These are phyloP conservation scores for Nicotiana attenuata DNA, from an alignment of 257 asterid genomes.

Conservation along the genomic window DNA sequence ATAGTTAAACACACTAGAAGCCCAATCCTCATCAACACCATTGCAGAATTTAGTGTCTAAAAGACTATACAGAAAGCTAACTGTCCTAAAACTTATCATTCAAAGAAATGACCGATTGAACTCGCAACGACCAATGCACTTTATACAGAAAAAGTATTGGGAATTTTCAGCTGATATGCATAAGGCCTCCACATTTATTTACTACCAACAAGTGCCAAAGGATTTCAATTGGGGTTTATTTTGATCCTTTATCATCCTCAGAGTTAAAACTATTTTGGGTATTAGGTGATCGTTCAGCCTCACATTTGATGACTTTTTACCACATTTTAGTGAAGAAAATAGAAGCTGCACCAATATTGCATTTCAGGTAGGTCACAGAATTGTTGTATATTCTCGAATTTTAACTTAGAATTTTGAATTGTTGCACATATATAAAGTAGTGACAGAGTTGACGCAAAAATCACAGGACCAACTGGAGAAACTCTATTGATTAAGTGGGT, in stretches of 20 bases:
- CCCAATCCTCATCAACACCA: background rate
- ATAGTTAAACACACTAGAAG: background rate
- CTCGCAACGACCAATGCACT: background rate
- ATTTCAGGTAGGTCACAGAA: background rate
- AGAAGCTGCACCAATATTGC: background rate
- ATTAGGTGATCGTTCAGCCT: background rate
- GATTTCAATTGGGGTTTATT: background rate
- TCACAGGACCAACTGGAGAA: background rate
- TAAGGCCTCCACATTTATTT: background rate
- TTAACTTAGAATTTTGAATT: background rate
- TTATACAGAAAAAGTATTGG: background rate
- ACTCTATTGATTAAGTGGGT: background rate
- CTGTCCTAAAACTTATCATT: background rate
- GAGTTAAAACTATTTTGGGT: background rate
- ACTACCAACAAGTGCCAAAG: background rate
- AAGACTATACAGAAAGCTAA: constrained; percentile 5
- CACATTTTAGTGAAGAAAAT: background rate
- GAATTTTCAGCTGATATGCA: background rate
- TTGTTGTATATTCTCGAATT: background rate
- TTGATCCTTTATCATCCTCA: background rate
- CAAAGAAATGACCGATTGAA: background rate
- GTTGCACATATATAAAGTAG: background rate
- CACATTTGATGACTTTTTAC: background rate
- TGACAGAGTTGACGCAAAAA: background rate
- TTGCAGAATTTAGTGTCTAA: background rate